phyloP scores from a whole-genome alignment of 75 land plant species.

The Azolla pinnata region DNA sequence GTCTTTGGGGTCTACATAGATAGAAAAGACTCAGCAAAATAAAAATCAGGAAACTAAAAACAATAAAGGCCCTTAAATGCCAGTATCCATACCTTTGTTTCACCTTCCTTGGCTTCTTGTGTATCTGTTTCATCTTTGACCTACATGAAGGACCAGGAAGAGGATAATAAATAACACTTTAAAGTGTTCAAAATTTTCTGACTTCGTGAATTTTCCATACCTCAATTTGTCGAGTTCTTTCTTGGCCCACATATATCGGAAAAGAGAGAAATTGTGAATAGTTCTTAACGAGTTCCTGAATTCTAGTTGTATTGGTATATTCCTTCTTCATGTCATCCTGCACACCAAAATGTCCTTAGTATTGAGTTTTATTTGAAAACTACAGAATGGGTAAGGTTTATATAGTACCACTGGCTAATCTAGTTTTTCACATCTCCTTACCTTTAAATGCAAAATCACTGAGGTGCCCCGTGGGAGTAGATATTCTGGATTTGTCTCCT shows the following conservation, averaged over 20 bases:
- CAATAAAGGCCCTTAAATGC: background rate
- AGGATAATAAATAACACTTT: background rate
- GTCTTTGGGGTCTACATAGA: slow-evolving; percentile 51
- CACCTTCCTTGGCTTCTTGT: slow-evolving; percentile 19
- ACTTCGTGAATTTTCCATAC: slow-evolving; percentile 18
- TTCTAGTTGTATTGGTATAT: slow-evolving; percentile 57
- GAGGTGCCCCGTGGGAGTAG: slow-evolving; percentile 55
- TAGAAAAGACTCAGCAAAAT: slow-evolving; percentile 25
- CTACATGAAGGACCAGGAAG: slow-evolving; percentile 10
- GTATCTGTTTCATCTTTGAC: slow-evolving; percentile 20
- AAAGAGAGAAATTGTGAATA: slow-evolving; percentile 97
- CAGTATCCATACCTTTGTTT: background rate
- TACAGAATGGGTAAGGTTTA: background rate
- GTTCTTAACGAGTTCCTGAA: slow-evolving; percentile 76
- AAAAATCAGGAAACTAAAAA: background rate
- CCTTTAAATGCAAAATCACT: slow-evolving; percentile 62
- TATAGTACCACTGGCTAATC: background rate
- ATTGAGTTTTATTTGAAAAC: background rate
- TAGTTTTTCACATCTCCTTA: slow-evolving; percentile 5
- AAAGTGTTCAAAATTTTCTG: background rate
- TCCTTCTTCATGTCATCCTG: slow-evolving; percentile 91
- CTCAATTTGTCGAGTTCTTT: slow-evolving; percentile 80
- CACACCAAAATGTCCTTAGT: slow-evolving; percentile 4
- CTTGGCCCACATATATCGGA: slow-evolving; percentile 92
- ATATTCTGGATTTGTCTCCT: slow-evolving; percentile 76